Evolutionary conservation across 2,329 filamentous ascomycete genomes (phyloP).

Genomic region (Simplicillium aogashimaense): DNA sequence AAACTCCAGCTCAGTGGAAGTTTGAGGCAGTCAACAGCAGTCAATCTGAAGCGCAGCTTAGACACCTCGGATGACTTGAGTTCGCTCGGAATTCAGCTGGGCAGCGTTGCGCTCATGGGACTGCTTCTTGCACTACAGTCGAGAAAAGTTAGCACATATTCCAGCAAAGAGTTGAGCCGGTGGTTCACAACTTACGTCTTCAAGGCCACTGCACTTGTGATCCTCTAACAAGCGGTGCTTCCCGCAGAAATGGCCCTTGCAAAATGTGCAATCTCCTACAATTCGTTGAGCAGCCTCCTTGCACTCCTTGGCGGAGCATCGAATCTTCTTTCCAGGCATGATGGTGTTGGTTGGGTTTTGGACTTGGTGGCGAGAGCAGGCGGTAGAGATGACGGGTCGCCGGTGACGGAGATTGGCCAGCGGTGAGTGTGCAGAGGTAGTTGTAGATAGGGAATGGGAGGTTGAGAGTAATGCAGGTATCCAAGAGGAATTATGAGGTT

Average conservation of each 20-base stretch:
- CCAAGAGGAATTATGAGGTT: too few species aligned
- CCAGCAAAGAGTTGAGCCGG: slow-evolving; percentile 2
- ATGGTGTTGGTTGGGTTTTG: slow-evolving; percentile 8
- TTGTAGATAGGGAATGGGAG: too few species aligned
- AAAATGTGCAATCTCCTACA: slow-evolving; percentile 93
- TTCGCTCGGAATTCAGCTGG: slow-evolving; percentile 85
- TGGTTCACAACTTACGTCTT: slow-evolving; percentile 54
- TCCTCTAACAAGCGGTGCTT: slow-evolving; percentile 91
- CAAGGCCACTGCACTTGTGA: slow-evolving; percentile 84
- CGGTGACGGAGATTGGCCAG: too few species aligned
- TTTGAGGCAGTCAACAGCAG: not conserved
- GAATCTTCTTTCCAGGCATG: slow-evolving; percentile 67
- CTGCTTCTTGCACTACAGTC: slow-evolving; percentile 78
- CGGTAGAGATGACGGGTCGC: too few species aligned
- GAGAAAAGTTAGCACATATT: slow-evolving; percentile 6
- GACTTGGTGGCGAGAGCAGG: not conserved
- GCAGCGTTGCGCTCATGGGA: slow-evolving; percentile 89
- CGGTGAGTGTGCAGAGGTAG: too few species aligned
- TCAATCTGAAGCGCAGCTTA: slow-evolving; percentile 28
- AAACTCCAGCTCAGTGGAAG: not conserved
- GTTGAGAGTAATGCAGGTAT: too few species aligned
- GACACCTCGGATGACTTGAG: slow-evolving; percentile 86
- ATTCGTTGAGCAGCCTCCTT: slow-evolving; percentile 82
- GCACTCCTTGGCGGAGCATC: slow-evolving; percentile 86
- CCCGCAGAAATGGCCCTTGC: slow-evolving; percentile 85